Evolutionary conservation across 164 flowering plant species (phyloP).

Genomic region (Annona cherimola): DNA sequence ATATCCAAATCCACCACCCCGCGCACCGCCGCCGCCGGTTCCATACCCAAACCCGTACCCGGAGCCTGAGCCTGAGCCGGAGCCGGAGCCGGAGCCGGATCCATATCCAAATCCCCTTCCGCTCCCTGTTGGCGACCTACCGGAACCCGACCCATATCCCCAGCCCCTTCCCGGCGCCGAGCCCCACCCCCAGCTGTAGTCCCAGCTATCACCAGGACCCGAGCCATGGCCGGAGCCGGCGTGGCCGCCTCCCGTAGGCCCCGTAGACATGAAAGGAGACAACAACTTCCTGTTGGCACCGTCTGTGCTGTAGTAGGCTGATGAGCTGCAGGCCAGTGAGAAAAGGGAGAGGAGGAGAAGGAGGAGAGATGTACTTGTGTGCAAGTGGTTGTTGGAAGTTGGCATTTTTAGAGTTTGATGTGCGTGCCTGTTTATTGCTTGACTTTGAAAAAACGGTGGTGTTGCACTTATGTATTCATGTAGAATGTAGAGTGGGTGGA

Average conservation of each 20-base stretch:
- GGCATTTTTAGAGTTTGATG: not conserved
- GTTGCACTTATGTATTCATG: not conserved
- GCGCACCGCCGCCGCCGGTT: slow-evolving; percentile 38
- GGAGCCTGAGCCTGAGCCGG: slow-evolving; percentile 54
- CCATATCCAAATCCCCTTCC: slow-evolving; percentile 68
- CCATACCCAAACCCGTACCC: slow-evolving; percentile 43
- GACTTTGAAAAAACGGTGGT: not conserved
- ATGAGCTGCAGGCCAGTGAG: slow-evolving; percentile 1
- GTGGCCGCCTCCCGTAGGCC: slow-evolving; percentile 17
- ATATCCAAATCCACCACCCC: slow-evolving; percentile 31
- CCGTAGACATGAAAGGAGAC: slow-evolving; percentile 17
- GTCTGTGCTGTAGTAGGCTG: slow-evolving; percentile 4
- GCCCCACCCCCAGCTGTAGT: slow-evolving; percentile 76
- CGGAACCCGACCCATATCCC: slow-evolving; percentile 83
- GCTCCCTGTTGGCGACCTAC: slow-evolving; percentile 47
- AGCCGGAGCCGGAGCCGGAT: slow-evolving; percentile 39
- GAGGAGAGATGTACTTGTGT: slow-evolving; percentile 2
- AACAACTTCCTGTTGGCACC: slow-evolving; percentile 2
- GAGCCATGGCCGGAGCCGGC: slow-evolving; percentile 46
- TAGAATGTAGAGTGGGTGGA: not conserved
- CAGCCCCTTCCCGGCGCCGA: slow-evolving; percentile 59
- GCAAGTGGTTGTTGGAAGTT: not conserved
- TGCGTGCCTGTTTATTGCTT: not conserved
- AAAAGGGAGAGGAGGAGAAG: slow-evolving; percentile 2
- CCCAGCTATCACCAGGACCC: slow-evolving; percentile 65